A percentile compares a stretch with the other conserved stretches of the same genome.
Conservation (phyloP, 2,329 filamentous ascomycete genomes). For the Elsinoe australis region DNA sequence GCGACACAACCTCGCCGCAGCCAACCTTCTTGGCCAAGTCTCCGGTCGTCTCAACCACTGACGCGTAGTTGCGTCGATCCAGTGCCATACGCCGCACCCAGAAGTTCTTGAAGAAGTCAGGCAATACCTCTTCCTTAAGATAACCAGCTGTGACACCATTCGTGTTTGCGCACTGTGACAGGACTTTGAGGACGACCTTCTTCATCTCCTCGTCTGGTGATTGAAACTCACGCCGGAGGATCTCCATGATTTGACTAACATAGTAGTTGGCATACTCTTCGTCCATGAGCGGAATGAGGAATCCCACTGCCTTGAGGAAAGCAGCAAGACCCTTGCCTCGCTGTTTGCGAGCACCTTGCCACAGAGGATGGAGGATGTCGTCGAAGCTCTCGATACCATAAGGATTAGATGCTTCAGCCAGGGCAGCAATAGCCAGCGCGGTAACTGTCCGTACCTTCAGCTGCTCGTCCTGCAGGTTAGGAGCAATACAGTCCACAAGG, state of each 20-base stretch:
- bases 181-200: conserved; percentile 95
- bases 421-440: conserved; percentile 83
- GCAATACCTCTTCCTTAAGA: conserved; percentile 86
- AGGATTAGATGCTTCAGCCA: conserved; percentile 92
- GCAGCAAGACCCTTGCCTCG: conserved; percentile 91
- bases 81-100: conserved; percentile 96
- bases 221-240: conserved; percentile 87
- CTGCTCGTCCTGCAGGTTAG: conserved; percentile 94
- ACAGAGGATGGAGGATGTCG: conserved; percentile 91
- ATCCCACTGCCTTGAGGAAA: conserved; percentile 94
- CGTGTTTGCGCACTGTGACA: conserved; percentile 90
- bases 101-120: conserved; percentile 98
- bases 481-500: conserved; percentile 89
- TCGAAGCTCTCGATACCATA: conserved; percentile 99
- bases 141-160: conserved; percentile 93
- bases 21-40: conserved; percentile 98
- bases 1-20: conserved; percentile 85
- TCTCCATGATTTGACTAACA: conserved; percentile 98
- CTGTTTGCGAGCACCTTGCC: conserved; percentile 94
- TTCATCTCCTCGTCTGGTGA: conserved; percentile 99
- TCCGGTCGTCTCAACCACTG: conserved; percentile 96
- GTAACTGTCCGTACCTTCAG: conserved; percentile 96
- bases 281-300: conserved; percentile 98
- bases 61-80: conserved; percentile 94
- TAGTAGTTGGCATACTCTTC: conserved; percentile 99